Evolutionary conservation across 495 filamentous ascomycete genomes (phyloP), one percentile per base, ranked within the genome.

Genomic region (Penicillium fimorum): DNA sequence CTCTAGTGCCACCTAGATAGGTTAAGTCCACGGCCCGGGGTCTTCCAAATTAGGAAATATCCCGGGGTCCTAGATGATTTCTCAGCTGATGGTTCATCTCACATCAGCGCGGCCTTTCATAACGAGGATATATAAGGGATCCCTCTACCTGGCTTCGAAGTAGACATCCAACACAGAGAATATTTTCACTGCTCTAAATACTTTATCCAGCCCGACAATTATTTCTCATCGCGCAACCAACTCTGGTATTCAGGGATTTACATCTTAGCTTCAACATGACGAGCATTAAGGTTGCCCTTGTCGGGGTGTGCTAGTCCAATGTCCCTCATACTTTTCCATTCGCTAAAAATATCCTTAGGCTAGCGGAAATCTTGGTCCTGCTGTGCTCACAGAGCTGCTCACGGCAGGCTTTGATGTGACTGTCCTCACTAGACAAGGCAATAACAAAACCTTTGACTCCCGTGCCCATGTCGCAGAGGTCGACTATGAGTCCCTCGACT

Each of bases 371-470:
- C 70, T 89, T 10, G 87, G 87, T 47, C 68, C 73, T n/a, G 65
- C 79, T 4, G 70, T 87, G 32, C 66, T 88, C 52, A 60, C 75
- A 37, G 77, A 74, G 18, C 76, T 90, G 17, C 50, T 85, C 30
- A 61, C 77, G 2, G 75, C 79, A 0, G 72, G 75, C 20, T 86
- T 87, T 72, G 67, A 77, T 11, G 76, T 90, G 38, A 87, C 84
- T 1, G 76, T 77, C 24, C 60, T 91, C 15, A 78, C 77, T 20
- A 82, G 87, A 17, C 51, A 70, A 4, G 59, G 49, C 13, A 79
- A 75, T 7, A 67, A 73, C 18, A 59, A 69, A 18, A 70, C 66
- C 0, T 57, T 69, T 66, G 76, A 64, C 69, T 72, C 56, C 25
- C 67, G 69, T 15, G 74, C 81, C 24, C 56, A 64, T 7, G 60